Evolutionary conservation across 1,139 yeast species (phyloP).

Genomic region (Geotrichum macrosporum): DNA sequence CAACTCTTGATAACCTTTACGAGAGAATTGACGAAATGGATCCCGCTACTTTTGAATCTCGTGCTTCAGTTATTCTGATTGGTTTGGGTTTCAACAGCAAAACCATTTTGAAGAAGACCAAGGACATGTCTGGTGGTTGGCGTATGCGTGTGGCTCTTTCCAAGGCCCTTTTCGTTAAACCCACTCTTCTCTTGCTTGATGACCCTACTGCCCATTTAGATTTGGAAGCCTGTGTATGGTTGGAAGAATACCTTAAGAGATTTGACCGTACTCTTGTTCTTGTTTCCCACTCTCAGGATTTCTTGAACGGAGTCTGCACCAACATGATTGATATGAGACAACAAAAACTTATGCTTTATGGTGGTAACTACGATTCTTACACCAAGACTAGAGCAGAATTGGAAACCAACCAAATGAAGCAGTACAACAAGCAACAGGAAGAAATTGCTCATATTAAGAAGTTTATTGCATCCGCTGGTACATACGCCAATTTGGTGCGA

Average conservation of each 20-base stretch:
- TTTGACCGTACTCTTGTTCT: constrained; percentile 89
- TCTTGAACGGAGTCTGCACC: constrained; percentile 97
- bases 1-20: constrained; percentile 77
- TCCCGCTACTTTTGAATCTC: constrained; percentile 89
- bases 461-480: constrained; percentile 99
- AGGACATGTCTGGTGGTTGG: constrained; percentile 99
- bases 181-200: constrained; percentile 62
- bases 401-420: constrained; percentile 98
- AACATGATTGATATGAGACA: constrained; percentile 97
- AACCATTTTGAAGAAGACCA: constrained; percentile 85
- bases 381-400: constrained; percentile 88
- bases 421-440: constrained; percentile 94
- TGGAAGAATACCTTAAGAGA: constrained; percentile 94
- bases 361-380: constrained; percentile 98
- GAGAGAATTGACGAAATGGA: constrained; percentile 97
- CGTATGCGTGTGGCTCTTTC: constrained; percentile 88
- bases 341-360: constrained; percentile 66
- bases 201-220: constrained; percentile 99
- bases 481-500: constrained; percentile 96
- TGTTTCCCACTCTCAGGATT: constrained; percentile 98
- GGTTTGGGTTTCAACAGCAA: constrained; percentile 93
- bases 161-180: constrained; percentile 72
- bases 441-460: constrained; percentile 97
- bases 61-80: constrained; percentile 92
- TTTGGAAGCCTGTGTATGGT: constrained; percentile 99